A percentile compares a stretch with the other conserved stretches of the same genome.
These are phyloP conservation scores for Aspergillus ruber DNA, from an alignment of 2,329 filamentous ascomycete genomes.

Conservation along the genomic window DNA sequence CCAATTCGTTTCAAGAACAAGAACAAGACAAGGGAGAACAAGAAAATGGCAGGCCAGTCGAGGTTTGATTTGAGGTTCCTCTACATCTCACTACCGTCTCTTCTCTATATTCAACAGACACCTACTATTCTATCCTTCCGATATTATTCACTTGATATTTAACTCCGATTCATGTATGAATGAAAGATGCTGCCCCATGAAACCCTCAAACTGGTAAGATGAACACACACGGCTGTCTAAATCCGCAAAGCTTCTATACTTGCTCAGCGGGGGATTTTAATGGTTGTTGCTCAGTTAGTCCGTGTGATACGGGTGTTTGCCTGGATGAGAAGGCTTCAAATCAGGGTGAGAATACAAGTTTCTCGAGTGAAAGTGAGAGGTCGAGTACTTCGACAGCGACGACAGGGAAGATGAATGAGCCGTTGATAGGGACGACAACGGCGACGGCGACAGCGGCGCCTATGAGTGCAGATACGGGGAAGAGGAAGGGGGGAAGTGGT, in stretches of 20 bases:
- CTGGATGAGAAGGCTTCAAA: slow-evolving; percentile 12
- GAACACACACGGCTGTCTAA: background rate
- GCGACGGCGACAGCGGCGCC: too few relatives aligned
- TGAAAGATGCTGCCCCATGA: background rate
- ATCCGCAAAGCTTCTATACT: slow-evolving; percentile 16
- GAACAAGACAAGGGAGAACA: too few relatives aligned
- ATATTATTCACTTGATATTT: background rate
- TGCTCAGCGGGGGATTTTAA: slow-evolving; percentile 17
- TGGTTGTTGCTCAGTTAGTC: slow-evolving; percentile 29
- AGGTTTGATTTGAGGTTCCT: too few relatives aligned
- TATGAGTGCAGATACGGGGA: too few relatives aligned
- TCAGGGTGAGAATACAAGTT: background rate
- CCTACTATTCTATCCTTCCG: background rate
- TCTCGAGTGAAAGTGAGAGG: background rate
- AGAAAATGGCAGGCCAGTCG: too few relatives aligned
- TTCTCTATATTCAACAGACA: too few relatives aligned
- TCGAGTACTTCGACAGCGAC: background rate
- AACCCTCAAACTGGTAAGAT: background rate
- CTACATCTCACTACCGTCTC: too few relatives aligned
- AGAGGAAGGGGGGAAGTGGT: background rate
- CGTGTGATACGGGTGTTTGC: slow-evolving; percentile 25
- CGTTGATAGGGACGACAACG: background rate
- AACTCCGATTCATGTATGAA: too few relatives aligned
- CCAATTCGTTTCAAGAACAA: too few relatives aligned
- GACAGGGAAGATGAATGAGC: too few relatives aligned